Base-by-base conservation (phyloP, 2,329 filamentous ascomycete genomes). In the Arthrobotrys conoides region DNA sequence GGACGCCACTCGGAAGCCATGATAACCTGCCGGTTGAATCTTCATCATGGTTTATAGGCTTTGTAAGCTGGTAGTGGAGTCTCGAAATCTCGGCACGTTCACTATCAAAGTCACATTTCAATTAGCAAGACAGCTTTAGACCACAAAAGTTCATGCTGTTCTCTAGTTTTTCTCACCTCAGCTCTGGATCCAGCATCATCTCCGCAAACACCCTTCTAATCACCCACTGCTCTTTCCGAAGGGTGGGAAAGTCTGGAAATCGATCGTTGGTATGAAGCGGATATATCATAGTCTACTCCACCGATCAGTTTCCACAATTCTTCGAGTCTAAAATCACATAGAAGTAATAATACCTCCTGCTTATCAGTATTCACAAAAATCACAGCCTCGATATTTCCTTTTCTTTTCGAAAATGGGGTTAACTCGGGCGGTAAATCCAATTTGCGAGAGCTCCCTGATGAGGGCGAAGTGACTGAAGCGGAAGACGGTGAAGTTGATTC, bases 361-460 rank as follows among this genome's bases (percentile, higher is more conserved):
- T 27, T 63, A 24, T 71, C 61, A 9, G 68, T 14, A 20, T 77
- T 77, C 2, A 77, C 73, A 53, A 77, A 77, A 59, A 77, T 77
- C 12, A 53, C 61, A 10, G 24, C 48, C 18, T 67, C 20, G 5
- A 61, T 8, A 44, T 71, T 64, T 1, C 70, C 73, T 10, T 57
- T 24, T 61, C 57, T 20, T 20, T 27, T 41, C 4, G 24, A 36
- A 18, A 44, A 61, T 8, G 57, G 57, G 3, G 36, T n/a, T 0
- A 61, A 10, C 2, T 24, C 12, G 10, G 14, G 33, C 18, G 20
- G 12, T 27, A 14, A 24, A 51, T 51, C n/a, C 12, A 12, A 16
- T 4, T 46, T 20, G 38, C 2, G 12, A 5, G 38, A 3, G 12
- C 16, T 44, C n/a, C n/a, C 38, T 30, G 38, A 14, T 3, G 12